Conservation (phyloP, 208 protist genomes). For the Borovskyia barvae region DNA sequence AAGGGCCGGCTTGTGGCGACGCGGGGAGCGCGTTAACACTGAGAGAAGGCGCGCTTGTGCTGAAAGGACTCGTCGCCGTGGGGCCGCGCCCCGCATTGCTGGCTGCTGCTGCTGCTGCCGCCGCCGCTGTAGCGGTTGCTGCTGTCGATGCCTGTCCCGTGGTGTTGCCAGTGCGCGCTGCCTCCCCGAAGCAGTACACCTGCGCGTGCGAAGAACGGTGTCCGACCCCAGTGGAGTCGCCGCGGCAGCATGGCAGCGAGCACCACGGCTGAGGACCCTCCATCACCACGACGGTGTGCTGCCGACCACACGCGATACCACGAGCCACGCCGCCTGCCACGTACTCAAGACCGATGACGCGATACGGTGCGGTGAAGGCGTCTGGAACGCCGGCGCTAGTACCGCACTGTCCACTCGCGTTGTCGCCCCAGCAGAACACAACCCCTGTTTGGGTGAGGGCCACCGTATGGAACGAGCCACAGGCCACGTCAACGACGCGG, state of each 20-base stretch:
- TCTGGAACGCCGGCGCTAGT: conserved; percentile 36
- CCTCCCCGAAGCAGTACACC: conserved; percentile 78
- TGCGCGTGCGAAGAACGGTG: conserved; percentile 49
- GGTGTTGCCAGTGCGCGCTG: conserved; percentile 3
- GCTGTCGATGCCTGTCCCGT: no score
- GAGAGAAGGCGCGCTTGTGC: conserved; percentile 3
- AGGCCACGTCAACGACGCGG: conserved; percentile 68
- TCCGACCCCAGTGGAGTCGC: conserved; percentile 30
- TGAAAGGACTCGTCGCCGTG: not conserved
- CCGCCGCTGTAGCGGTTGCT: not conserved
- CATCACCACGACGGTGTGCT: conserved; percentile 86
- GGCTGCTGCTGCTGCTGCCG: not conserved
- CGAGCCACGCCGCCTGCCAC: conserved; percentile 68
- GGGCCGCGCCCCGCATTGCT: not conserved
- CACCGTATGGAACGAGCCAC: conserved; percentile 85
- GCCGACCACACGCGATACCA: conserved; percentile 78
- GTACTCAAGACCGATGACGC: conserved; percentile 77
- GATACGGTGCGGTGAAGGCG: conserved; percentile 64
- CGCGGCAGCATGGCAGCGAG: conserved; percentile 50
- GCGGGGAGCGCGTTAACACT: not conserved
- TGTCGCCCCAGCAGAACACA: conserved; percentile 90
- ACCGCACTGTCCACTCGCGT: conserved; percentile 75
- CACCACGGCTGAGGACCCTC: conserved; percentile 75
- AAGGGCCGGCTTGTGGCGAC: not conserved
- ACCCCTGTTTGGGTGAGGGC: conserved; percentile 58